Evolutionary conservation across 1,284 basidiomycete species (phyloP).

Genomic region (Apiotrichum akiyoshidainum): DNA sequence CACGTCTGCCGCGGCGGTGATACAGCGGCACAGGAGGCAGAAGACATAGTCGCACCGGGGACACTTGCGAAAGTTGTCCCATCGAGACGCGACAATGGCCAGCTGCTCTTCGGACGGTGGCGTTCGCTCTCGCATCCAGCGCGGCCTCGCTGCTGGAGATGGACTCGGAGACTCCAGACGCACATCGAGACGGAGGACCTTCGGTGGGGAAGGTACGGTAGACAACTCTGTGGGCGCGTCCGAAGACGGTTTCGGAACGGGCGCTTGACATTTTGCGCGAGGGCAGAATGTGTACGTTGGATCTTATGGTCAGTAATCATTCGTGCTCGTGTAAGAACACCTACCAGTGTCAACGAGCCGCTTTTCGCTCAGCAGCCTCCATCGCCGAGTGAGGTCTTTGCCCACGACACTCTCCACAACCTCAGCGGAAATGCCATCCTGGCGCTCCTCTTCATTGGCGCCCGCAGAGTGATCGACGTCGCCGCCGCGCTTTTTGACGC

Average conservation of each 20-base stretch:
- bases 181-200: slow-evolving; percentile 18
- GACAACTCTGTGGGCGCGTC: neutral
- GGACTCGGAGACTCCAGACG: neutral
- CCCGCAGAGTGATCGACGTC: slow-evolving; percentile 14
- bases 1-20: slow-evolving; percentile 59
- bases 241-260: neutral
- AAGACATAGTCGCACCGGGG: slow-evolving; percentile 38
- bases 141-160: neutral
- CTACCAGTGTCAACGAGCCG: slow-evolving; percentile 42
- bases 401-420: slow-evolving; percentile 59
- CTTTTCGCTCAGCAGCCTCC: slow-evolving; percentile 37
- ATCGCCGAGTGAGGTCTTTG: slow-evolving; percentile 31
- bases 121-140: neutral
- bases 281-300: slow-evolving; percentile 47
- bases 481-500: slow-evolving; percentile 35
- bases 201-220: neutral
- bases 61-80: slow-evolving; percentile 40
- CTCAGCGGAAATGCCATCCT: slow-evolving; percentile 56
- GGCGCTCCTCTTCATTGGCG: neutral
- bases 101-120: neutral
- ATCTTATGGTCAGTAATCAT: slow-evolving; percentile 24
- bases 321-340: neutral
- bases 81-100: slow-evolving; percentile 7
- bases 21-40: slow-evolving; percentile 44
- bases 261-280: slow-evolving; percentile 43